A percentile compares a stretch with the other conserved stretches of the same genome.
Conservation (phyloP, 2,329 filamentous ascomycete species). For the Cordyceps pruinosa region DNA sequence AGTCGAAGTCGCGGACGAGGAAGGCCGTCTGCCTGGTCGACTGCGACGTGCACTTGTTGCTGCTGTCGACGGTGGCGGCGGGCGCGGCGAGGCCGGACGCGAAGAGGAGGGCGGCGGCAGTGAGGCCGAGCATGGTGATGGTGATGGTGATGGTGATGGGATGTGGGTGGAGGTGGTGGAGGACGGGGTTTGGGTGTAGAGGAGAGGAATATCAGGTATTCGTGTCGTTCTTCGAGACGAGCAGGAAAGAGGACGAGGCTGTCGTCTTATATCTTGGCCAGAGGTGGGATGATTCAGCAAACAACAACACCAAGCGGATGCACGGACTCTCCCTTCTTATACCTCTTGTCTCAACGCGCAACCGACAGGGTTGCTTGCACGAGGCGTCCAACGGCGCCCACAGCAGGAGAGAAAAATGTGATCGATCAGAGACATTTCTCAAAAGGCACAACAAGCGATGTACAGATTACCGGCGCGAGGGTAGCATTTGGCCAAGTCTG, state of each 20-base stretch:
- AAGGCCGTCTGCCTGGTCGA: conserved; percentile 25
- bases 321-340: neutral
- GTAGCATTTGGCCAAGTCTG: neutral
- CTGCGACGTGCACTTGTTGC: conserved; percentile 16
- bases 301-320: neutral
- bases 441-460: too few relatives aligned
- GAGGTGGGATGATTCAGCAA: neutral
- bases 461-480: neutral
- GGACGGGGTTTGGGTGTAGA: neutral
- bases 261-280: too few relatives aligned
- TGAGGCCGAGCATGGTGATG: conserved; percentile 17
- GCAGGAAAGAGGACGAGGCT: too few relatives aligned
- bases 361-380: too few relatives aligned
- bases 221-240: too few relatives aligned
- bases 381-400: too few relatives aligned
- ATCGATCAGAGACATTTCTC: neutral
- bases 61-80: conserved; percentile 7
- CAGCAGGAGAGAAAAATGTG: too few relatives aligned
- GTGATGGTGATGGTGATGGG: neutral
- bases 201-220: neutral
- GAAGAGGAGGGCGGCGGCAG: conserved; percentile 20
- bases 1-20: conserved; percentile 39
- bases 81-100: conserved; percentile 21
- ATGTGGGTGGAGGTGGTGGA: neutral
- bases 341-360: too few relatives aligned